These are phyloP conservation scores for Trametes elegans DNA, from an alignment of 768 basidiomycete genomes.

Conservation along the genomic window DNA sequence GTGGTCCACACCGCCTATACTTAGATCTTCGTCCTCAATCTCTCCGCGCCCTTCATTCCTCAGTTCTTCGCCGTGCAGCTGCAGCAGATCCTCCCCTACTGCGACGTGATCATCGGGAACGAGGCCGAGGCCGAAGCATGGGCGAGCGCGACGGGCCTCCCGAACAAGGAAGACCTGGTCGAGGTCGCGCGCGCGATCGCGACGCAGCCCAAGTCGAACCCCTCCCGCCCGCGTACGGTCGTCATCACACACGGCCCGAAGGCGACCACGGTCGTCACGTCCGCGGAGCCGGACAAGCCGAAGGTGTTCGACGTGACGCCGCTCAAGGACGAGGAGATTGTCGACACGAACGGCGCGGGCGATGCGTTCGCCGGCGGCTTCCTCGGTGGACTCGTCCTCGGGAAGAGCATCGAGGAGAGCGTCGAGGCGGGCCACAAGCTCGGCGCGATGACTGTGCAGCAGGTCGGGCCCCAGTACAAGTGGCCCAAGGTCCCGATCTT, in stretches of 20 bases:
- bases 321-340: slow-evolving; percentile 63
- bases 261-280: slow-evolving; percentile 72
- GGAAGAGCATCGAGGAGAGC: slow-evolving; percentile 73
- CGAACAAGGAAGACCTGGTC: slow-evolving; percentile 62
- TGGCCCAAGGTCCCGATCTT: slow-evolving; percentile 56
- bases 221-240: slow-evolving; percentile 73
- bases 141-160: slow-evolving; percentile 68
- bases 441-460: slow-evolving; percentile 81
- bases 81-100: slow-evolving; percentile 75
- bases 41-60: slow-evolving; percentile 96
- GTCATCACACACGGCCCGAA: slow-evolving; percentile 89
- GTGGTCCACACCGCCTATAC: not conserved
- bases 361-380: slow-evolving; percentile 98
- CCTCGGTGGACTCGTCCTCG: slow-evolving; percentile 78
- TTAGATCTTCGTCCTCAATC: slow-evolving; percentile 82
- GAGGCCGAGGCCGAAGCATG: slow-evolving; percentile 91
- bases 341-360: slow-evolving; percentile 98
- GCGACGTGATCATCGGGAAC: slow-evolving; percentile 93
- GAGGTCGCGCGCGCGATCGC: slow-evolving; percentile 77
- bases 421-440: slow-evolving; percentile 86
- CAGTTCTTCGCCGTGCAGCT: slow-evolving; percentile 89
- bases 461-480: slow-evolving; percentile 58
- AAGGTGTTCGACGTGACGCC: slow-evolving; percentile 58
- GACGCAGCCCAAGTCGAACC: slow-evolving; percentile 69
- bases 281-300: slow-evolving; percentile 50